These are phyloP conservation scores for Astrephomene gubernaculifera DNA, from an alignment of 139 green algal species.

Conservation along the genomic window DNA sequence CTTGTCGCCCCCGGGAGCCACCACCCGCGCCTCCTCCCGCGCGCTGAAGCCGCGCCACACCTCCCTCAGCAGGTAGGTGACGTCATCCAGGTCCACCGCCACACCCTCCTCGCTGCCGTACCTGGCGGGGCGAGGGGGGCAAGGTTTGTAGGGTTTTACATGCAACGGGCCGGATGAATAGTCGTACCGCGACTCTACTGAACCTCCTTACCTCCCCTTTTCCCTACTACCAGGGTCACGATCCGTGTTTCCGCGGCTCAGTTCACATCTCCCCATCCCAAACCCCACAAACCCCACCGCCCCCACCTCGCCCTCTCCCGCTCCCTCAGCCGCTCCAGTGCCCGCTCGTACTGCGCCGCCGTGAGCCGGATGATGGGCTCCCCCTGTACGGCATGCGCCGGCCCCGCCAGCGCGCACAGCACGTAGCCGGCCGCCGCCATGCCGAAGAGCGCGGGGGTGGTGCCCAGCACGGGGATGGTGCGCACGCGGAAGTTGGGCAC, in stretches of 20 bases:
- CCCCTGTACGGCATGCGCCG: constrained; percentile 55
- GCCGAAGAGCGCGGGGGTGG: constrained; percentile 94
- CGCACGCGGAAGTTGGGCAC: constrained; percentile 96
- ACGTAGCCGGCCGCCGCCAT: constrained; percentile 88
- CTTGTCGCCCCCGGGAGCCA: constrained; percentile 68
- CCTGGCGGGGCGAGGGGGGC: constrained; percentile 4
- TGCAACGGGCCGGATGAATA: too few relatives aligned
- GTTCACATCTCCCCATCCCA: too few relatives aligned
- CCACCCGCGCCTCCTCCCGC: constrained; percentile 21
- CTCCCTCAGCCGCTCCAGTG: constrained; percentile 79
- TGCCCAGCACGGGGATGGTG: constrained; percentile 96
- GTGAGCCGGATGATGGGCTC: constrained; percentile 80
- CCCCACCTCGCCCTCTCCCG: constrained; percentile 74
- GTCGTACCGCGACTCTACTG: too few relatives aligned
- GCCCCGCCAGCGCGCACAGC: constrained; percentile 83
- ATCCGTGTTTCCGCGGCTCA: too few relatives aligned
- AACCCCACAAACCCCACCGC: too few relatives aligned
- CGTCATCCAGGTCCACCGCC: constrained; percentile 59
- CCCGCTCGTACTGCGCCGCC: constrained; percentile 71
- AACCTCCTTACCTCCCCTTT: too few relatives aligned
- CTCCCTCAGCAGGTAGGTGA: constrained; percentile 65
- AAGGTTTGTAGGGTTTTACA: too few relatives aligned
- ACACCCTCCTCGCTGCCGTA: constrained; percentile 53
- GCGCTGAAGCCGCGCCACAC: constrained; percentile 76
- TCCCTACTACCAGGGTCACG: too few relatives aligned